Percentiles rank a stretch among this genome's conserved stretches.
Evolutionary conservation across 768 basidiomycete species (phyloP).

Genomic region (Leucocoprinus birnbaumii): DNA sequence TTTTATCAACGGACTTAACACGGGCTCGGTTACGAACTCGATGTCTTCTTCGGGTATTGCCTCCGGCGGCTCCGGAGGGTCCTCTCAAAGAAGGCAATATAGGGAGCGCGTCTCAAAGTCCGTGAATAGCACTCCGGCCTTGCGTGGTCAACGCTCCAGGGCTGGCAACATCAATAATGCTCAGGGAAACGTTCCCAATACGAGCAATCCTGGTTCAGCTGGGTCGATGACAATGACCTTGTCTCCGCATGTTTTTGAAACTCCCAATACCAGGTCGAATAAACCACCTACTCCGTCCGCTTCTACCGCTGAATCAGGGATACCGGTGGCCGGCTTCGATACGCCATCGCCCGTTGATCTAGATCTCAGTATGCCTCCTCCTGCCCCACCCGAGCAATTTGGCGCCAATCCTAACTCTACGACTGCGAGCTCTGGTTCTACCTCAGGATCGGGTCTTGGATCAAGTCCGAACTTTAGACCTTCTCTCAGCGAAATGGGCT

Average conservation of each 20-base stretch:
- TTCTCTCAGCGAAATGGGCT: background rate
- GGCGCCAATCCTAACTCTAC: background rate
- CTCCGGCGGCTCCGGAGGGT: background rate
- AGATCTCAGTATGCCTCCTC: conserved; percentile 78
- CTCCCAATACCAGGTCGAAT: background rate
- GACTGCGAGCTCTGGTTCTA: background rate
- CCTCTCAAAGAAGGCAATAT: background rate
- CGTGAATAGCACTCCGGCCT: conserved; percentile 2
- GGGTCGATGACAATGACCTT: conserved; percentile 3
- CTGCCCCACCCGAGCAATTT: conserved; percentile 29
- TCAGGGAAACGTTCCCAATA: background rate
- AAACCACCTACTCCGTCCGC: conserved; percentile 1
- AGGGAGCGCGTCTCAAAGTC: conserved; percentile 4
- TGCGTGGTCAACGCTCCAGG: conserved; percentile 6
- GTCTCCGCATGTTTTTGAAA: background rate
- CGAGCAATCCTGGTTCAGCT: background rate
- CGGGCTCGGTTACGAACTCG: background rate
- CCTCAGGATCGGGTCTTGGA: background rate
- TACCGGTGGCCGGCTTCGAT: conserved; percentile 33
- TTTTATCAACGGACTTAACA: background rate
- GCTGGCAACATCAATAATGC: background rate
- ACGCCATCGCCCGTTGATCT: conserved; percentile 84
- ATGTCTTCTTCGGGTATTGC: background rate
- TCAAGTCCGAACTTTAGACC: background rate
- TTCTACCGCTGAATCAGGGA: background rate